Conservation (phyloP, 1,139 yeast genomes). For the Arxiozyma telluris region DNA sequence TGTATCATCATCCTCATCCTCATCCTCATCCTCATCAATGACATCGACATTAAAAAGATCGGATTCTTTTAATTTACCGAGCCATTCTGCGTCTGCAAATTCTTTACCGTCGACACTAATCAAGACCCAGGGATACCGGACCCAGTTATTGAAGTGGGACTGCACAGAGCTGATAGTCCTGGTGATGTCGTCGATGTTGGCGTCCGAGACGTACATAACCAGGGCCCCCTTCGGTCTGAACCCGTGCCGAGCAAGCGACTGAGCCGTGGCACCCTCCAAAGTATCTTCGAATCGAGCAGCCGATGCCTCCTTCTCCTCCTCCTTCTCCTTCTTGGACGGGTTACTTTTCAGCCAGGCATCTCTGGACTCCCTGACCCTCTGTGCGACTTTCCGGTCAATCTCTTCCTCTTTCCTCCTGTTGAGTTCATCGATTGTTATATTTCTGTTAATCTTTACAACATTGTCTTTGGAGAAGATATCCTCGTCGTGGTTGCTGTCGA, state of each 20-base stretch:
- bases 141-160: slow-evolving; percentile 57
- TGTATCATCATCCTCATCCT: too few relatives aligned
- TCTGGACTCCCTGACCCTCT: neutral
- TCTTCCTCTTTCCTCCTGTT: neutral
- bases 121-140: slow-evolving; percentile 66
- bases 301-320: neutral
- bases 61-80: slow-evolving; percentile 35
- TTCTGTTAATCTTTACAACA: neutral
- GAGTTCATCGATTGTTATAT: neutral
- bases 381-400: neutral
- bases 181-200: slow-evolving; percentile 50
- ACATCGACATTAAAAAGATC: neutral
- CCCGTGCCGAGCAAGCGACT: slow-evolving; percentile 13
- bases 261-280: slow-evolving; percentile 3
- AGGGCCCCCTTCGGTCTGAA: slow-evolving; percentile 54
- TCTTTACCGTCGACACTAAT: slow-evolving; percentile 30
- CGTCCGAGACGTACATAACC: slow-evolving; percentile 40
- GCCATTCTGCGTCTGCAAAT: slow-evolving; percentile 40
- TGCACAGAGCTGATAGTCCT: slow-evolving; percentile 58
- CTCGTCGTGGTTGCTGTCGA: neutral
- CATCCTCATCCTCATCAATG: too few relatives aligned
- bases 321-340: neutral
- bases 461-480: neutral
- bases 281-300: slow-evolving; percentile 3
- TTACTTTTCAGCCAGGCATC: neutral